Base-by-base conservation (phyloP, 73 alveolate species). In the Durusdinium trenchii region DNA sequence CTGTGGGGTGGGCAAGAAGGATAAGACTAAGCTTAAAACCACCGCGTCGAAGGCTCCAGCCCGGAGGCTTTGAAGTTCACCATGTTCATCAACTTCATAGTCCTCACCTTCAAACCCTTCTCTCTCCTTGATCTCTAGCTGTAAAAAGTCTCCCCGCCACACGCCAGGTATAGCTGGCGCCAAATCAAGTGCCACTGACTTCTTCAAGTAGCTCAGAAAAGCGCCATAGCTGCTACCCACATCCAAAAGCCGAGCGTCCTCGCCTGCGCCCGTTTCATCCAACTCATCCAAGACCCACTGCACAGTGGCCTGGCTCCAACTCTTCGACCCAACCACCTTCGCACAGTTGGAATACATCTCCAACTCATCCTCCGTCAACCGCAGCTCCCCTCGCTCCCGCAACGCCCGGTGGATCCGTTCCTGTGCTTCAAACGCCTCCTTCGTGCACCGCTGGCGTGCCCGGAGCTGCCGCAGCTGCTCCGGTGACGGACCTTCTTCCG, bases 201-300 rank as follows among this genome's bases (percentile, higher is more conserved):
- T 35, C 45, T 60, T 46, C 87, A 73, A 46, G 10, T 51, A 38
- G 38, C 50, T 42, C 36, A 26, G 42, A 38, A 48, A 90, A 36
- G 86, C 85, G 14, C 86, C 87, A 40, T 90, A 90, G 86, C 96
- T 90, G 96, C 96, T 90, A 47, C 96, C 96, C 23, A 90, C 96
- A 47, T 90, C 96, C 96, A 90, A 57, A 45, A 86, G 95, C 50
- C 95, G 82, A 57, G 18, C 30, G n/a, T 60, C 73, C 73, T 23
- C 73, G 18, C 85, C 85, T 75, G 85, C 54, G 14, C 54, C 67
- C 50, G 28, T 26, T 7, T 38, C 30, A 51, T 43, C 67, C 32
- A 87, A 84, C 64, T 87, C 95, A 20, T 87, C 85, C 47, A 87
- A 64, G 1, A 87, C 57, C 95, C 95, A 87, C 62, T 69, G 60